A percentile compares a stretch with the other conserved stretches of the same genome.
Conservation (phyloP, 257 asterid genomes). For the Linaria vulgaris region DNA sequence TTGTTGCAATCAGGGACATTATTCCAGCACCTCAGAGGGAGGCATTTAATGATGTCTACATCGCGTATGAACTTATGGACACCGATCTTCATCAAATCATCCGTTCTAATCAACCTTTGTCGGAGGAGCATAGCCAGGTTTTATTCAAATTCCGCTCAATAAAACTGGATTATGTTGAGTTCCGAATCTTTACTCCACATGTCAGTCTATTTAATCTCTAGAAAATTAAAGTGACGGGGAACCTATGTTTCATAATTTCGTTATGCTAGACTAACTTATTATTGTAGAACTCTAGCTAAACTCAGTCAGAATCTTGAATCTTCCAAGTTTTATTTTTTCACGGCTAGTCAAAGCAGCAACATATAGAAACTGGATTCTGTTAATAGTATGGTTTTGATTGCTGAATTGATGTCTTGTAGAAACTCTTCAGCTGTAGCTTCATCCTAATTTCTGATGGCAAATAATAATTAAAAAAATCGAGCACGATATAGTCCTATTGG, state of each 20-base stretch:
- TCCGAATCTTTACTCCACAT: not conserved
- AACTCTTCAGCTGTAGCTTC: conserved; percentile 10
- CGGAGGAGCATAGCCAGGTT: conserved; percentile 99
- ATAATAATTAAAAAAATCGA: too few species aligned
- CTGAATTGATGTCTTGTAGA: not conserved
- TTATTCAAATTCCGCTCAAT: conserved; percentile 8
- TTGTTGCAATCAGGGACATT: conserved; percentile 92
- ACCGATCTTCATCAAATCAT: conserved; percentile 97
- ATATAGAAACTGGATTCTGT: not conserved
- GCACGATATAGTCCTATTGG: too few species aligned
- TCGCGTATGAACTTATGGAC: conserved; percentile 97
- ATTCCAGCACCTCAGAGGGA: conserved; percentile 89
- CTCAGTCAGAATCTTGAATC: conserved; percentile 1
- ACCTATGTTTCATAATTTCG: not conserved
- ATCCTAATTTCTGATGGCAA: too few species aligned
- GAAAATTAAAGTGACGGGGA: conserved; percentile 2
- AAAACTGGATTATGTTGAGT: not conserved
- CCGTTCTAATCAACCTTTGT: conserved; percentile 89
- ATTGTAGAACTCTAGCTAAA: not conserved
- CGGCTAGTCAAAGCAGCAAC: not conserved
- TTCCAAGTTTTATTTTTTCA: not conserved
- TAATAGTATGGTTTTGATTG: not conserved
- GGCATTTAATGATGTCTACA: conserved; percentile 88
- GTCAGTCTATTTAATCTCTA: conserved; percentile 5
- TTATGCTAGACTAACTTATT: conserved; percentile 20